A percentile compares a stretch with the other conserved stretches of the same genome.
phyloP scores from a whole-genome alignment of 2,329 filamentous ascomycete genomes.

The Emmonsiellopsis sp. region DNA sequence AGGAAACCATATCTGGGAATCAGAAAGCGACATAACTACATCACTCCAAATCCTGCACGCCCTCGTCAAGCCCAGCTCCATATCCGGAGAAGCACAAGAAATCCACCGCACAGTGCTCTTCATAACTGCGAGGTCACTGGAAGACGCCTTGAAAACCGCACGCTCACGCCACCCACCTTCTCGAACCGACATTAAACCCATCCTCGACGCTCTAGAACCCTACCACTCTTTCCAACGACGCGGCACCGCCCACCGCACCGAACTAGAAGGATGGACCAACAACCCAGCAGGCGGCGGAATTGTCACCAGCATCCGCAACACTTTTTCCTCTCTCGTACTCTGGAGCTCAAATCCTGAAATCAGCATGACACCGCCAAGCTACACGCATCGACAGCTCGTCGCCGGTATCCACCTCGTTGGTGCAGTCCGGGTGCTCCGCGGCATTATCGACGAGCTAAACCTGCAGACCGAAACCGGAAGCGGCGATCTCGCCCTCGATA shows the following conservation, averaged over 20 bases:
- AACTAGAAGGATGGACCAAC: conserved; percentile 44
- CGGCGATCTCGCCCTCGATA: conserved; percentile 34
- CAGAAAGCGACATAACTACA: conserved; percentile 39
- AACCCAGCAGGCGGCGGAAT: conserved; percentile 37
- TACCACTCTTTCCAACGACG: conserved; percentile 43
- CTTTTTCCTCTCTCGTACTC: conserved; percentile 42
- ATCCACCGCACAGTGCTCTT: conserved; percentile 52
- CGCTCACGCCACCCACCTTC: conserved; percentile 37
- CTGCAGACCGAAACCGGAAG: conserved; percentile 30
- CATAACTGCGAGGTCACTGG: conserved; percentile 44
- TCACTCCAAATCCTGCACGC: conserved; percentile 47
- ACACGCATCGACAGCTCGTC: conserved; percentile 46
- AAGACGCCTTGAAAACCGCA: conserved; percentile 43
- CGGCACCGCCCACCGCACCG: conserved; percentile 35
- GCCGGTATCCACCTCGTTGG: conserved; percentile 33
- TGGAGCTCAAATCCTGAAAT: conserved; percentile 45
- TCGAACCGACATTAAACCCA: conserved; percentile 43
- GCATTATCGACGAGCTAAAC: conserved; percentile 34
- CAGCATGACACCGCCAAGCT: conserved; percentile 44
- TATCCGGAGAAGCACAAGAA: conserved; percentile 49
- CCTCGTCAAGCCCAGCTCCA: conserved; percentile 47
- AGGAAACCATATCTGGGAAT: conserved; percentile 45
- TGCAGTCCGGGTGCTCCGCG: conserved; percentile 26
- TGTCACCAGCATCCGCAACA: conserved; percentile 38
- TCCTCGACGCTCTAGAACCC: conserved; percentile 42